These are phyloP conservation scores for Penicillium thymicola DNA, from an alignment of 2,329 filamentous ascomycete species.

Conservation along the genomic window DNA sequence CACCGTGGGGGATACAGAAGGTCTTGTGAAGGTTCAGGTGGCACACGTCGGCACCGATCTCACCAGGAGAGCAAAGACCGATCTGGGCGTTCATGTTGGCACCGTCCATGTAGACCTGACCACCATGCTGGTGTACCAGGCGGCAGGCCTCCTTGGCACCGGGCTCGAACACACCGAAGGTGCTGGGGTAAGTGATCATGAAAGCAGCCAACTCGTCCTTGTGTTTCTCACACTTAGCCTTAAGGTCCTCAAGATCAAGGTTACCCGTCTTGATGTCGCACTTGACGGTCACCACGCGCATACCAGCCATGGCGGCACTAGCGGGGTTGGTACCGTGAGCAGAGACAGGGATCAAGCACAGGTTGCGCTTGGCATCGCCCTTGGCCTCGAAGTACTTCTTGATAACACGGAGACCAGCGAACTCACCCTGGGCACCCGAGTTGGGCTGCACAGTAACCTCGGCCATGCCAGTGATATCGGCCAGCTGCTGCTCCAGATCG, in stretches of 20 bases:
- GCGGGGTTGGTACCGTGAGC: slow-evolving; percentile 96
- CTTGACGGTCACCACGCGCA: slow-evolving; percentile 90
- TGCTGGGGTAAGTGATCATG: slow-evolving; percentile 96
- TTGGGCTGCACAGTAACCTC: slow-evolving; percentile 90
- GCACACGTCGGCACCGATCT: slow-evolving; percentile 94
- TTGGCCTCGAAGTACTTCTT: slow-evolving; percentile 75
- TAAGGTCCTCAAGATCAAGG: slow-evolving; percentile 79
- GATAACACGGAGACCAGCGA: slow-evolving; percentile 83
- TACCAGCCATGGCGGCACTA: slow-evolving; percentile 91
- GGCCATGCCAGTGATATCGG: slow-evolving; percentile 83
- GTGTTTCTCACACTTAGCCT: slow-evolving; percentile 85
- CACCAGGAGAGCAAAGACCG: slow-evolving; percentile 87
- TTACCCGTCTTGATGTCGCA: slow-evolving; percentile 86
- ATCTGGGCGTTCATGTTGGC: slow-evolving; percentile 99
- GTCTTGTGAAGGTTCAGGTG: slow-evolving; percentile 98
- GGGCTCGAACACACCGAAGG: slow-evolving; percentile 92
- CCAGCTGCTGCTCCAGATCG: slow-evolving; percentile 71
- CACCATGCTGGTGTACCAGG: slow-evolving; percentile 80
- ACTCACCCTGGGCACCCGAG: slow-evolving; percentile 93
- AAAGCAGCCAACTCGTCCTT: slow-evolving; percentile 82
- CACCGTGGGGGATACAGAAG: slow-evolving; percentile 96
- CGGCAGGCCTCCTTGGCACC: slow-evolving; percentile 80
- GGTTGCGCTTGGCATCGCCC: slow-evolving; percentile 66
- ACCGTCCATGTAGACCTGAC: slow-evolving; percentile 97
- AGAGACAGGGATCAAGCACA: slow-evolving; percentile 91